Percentiles rank a stretch among this genome's conserved stretches.
These are phyloP conservation scores for Cladosporium cucumerinum DNA, from an alignment of 2,329 filamentous ascomycete genomes.

Conservation along the genomic window DNA sequence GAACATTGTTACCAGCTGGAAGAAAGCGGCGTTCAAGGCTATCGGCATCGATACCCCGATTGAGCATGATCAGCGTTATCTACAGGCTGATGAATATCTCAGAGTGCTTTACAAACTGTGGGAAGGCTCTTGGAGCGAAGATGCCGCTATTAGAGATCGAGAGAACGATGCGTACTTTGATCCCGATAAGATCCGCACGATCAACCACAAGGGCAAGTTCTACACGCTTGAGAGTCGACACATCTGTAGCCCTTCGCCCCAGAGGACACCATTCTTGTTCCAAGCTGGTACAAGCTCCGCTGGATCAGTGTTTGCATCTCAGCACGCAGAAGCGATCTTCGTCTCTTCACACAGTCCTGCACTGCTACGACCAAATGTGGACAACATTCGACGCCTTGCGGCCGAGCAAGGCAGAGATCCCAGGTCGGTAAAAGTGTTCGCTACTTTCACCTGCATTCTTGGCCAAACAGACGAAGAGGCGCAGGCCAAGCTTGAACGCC, in stretches of 20 bases:
- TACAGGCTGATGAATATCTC: conserved; percentile 61
- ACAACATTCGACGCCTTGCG: conserved; percentile 52
- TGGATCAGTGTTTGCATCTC: conserved; percentile 55
- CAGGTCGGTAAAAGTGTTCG: conserved; percentile 53
- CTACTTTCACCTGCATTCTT: conserved; percentile 37
- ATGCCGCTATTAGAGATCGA: conserved; percentile 54
- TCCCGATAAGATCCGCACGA: conserved; percentile 57
- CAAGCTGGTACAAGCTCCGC: conserved; percentile 60
- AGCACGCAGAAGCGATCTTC: conserved; percentile 60
- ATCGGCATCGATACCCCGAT: conserved; percentile 57
- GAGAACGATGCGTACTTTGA: conserved; percentile 56
- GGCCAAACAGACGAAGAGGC: conserved; percentile 47
- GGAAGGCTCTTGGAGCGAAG: conserved; percentile 54
- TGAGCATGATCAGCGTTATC: conserved; percentile 60
- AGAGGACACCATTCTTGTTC: conserved; percentile 40
- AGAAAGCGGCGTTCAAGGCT: conserved; percentile 61
- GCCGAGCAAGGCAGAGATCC: conserved; percentile 53
- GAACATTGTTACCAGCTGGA: conserved; percentile 66
- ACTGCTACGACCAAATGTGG: conserved; percentile 50
- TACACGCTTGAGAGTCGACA: conserved; percentile 46
- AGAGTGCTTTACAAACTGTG: conserved; percentile 60
- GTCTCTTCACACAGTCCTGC: conserved; percentile 53
- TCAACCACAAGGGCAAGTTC: conserved; percentile 60
- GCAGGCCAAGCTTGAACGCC: conserved; percentile 49
- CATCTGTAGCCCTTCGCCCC: conserved; percentile 42